Evolutionary conservation across 108 stramenopile genomes (phyloP).

Genomic region (Skeletonema potamos): DNA sequence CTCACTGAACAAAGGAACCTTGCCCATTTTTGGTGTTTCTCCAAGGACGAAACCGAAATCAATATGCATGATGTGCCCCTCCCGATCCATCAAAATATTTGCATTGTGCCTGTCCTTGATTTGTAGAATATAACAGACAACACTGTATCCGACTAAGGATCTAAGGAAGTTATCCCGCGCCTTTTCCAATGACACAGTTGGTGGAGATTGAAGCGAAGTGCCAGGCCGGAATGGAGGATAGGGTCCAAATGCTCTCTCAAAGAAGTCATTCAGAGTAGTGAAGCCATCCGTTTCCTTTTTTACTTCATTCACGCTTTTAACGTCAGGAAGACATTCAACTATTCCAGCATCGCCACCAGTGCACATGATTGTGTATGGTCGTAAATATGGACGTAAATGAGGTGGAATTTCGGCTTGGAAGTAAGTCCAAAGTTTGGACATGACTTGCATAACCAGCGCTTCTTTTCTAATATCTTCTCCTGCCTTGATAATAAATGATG

Average conservation of each 20-base stretch:
- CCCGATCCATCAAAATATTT: constrained; percentile 92
- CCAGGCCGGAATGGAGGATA: constrained; percentile 37
- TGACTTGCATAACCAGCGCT: constrained; percentile 87
- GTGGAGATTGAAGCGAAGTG: constrained; percentile 3
- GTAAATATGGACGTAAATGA: constrained; percentile 66
- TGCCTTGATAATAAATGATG: constrained; percentile 86
- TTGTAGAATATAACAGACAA: constrained; percentile 95
- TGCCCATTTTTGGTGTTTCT: constrained; percentile 90
- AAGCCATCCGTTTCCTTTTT: constrained; percentile 83
- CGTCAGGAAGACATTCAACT: constrained; percentile 84
- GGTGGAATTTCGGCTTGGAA: constrained; percentile 77
- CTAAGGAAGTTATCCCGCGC: constrained; percentile 89
- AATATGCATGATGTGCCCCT: constrained; percentile 79
- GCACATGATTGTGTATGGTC: constrained; percentile 91
- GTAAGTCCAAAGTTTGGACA: constrained; percentile 75
- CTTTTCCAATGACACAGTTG: constrained; percentile 62
- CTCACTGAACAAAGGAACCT: constrained; percentile 88
- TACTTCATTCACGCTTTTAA: constrained; percentile 85
- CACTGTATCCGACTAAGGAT: constrained; percentile 88
- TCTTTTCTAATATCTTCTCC: constrained; percentile 91
- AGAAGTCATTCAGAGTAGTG: constrained; percentile 70
- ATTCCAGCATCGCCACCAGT: constrained; percentile 85
- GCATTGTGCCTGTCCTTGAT: constrained; percentile 98
- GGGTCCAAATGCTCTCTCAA: constrained; percentile 76
- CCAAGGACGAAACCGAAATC: constrained; percentile 98